Evolutionary conservation across 2,329 filamentous ascomycete species (phyloP).

Genomic region (Aciculosporium take): DNA sequence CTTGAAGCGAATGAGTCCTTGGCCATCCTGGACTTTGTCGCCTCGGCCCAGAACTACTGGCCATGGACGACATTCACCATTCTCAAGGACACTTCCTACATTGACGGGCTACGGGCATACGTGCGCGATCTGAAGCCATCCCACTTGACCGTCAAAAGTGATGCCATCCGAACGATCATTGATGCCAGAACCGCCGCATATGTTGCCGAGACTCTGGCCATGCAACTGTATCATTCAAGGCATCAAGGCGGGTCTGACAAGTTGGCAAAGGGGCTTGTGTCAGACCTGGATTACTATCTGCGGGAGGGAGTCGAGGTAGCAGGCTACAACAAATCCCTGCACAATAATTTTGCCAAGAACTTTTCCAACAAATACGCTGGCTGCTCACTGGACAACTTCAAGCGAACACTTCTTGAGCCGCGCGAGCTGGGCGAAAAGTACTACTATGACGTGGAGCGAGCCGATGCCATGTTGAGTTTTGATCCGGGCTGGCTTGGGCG

Average conservation of each 20-base stretch:
- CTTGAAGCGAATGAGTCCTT: constrained; percentile 53
- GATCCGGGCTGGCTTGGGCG: constrained; percentile 65
- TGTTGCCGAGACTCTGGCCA: constrained; percentile 74
- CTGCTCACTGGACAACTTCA: constrained; percentile 63
- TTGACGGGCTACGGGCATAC: constrained; percentile 57
- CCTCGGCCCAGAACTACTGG: constrained; percentile 85
- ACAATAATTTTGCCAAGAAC: constrained; percentile 73
- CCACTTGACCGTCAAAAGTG: constrained; percentile 36
- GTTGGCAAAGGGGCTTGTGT: constrained; percentile 57
- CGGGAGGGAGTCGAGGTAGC: constrained; percentile 65
- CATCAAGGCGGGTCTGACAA: constrained; percentile 53
- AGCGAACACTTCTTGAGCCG: constrained; percentile 53
- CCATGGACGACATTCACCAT: constrained; percentile 80
- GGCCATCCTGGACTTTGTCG: constrained; percentile 73
- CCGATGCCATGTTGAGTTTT: constrained; percentile 59
- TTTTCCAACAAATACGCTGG: constrained; percentile 64
- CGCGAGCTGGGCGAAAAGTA: constrained; percentile 59
- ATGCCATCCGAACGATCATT: constrained; percentile 42
- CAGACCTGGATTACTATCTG: constrained; percentile 65
- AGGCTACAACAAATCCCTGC: constrained; percentile 75
- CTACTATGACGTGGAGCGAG: constrained; percentile 70
- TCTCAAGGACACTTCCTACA: constrained; percentile 57
- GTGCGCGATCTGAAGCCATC: constrained; percentile 44
- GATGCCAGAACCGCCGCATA: constrained; percentile 64
- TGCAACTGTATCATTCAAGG: constrained; percentile 77